These are phyloP conservation scores for Saccharomyces hybrid DNA, from an alignment of 1,139 yeast genomes.

Conservation along the genomic window DNA sequence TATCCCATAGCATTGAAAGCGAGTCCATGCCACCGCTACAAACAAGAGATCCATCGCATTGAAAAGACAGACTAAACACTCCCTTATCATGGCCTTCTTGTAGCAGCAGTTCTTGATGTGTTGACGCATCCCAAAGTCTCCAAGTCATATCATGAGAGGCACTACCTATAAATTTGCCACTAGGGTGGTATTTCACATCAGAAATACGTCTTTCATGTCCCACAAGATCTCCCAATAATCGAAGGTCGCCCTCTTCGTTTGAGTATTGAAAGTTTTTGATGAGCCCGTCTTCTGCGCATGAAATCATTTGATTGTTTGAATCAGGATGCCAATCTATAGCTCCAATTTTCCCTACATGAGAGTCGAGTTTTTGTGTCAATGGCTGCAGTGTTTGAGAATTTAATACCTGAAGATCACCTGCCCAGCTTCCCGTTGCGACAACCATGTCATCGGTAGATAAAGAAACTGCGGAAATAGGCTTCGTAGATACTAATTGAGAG, in stretches of 20 bases:
- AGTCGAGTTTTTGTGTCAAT: conserved; percentile 23
- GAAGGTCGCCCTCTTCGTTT: conserved; percentile 1
- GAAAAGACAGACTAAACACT: conserved; percentile 56
- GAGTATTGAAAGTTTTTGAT: conserved; percentile 32
- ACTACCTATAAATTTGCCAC: conserved; percentile 46
- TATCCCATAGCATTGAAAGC: conserved; percentile 72
- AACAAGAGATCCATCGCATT: conserved; percentile 69
- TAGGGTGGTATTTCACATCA: conserved; percentile 60
- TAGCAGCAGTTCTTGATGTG: conserved; percentile 38
- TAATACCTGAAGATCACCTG: conserved; percentile 57
- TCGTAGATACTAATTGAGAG: conserved; percentile 57
- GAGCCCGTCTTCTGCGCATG: conserved; percentile 63
- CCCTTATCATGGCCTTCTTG: conserved; percentile 89
- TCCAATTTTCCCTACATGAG: conserved; percentile 52
- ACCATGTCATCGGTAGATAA: conserved; percentile 33
- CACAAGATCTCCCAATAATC: conserved; percentile 9
- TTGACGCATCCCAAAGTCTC: conserved; percentile 74
- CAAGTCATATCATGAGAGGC: conserved; percentile 86
- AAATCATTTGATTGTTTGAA: conserved; percentile 31
- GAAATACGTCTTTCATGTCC: conserved; percentile 54
- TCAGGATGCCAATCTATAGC: conserved; percentile 58
- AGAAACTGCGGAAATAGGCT: conserved; percentile 61
- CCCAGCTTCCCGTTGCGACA: conserved; percentile 78
- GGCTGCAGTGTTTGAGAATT: conserved; percentile 34
- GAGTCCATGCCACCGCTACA: conserved; percentile 81